Evolutionary conservation across 805 yeast genomes (phyloP).

Genomic region (Vanderwaltozyma yarrowii): DNA sequence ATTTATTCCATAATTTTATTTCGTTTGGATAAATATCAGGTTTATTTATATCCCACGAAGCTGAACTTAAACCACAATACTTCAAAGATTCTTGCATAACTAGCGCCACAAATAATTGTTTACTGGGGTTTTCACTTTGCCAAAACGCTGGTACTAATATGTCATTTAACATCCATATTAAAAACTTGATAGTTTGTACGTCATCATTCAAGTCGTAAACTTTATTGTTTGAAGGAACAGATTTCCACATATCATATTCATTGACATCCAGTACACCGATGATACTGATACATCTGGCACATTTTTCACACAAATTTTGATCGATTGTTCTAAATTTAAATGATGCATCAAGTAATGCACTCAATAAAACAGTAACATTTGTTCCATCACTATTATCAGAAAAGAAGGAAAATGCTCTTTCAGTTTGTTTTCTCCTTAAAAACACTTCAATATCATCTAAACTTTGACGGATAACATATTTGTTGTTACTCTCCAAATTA

Average conservation of each 20-base stretch:
- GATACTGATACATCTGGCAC: slow-evolving; percentile 62
- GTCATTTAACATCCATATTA: slow-evolving; percentile 53
- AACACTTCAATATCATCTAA: slow-evolving; percentile 51
- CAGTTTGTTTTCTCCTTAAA: slow-evolving; percentile 40
- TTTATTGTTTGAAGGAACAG: slow-evolving; percentile 30
- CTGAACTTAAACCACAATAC: slow-evolving; percentile 41
- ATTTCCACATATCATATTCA: slow-evolving; percentile 33
- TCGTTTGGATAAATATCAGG: slow-evolving; percentile 21
- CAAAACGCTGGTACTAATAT: slow-evolving; percentile 76
- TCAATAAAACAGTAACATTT: slow-evolving; percentile 36
- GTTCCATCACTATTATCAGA: slow-evolving; percentile 25
- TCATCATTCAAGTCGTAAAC: slow-evolving; percentile 53
- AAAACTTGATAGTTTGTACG: slow-evolving; percentile 53
- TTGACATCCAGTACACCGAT: slow-evolving; percentile 71
- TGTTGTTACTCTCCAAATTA: slow-evolving; percentile 21
- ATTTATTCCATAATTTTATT: slow-evolving; percentile 45
- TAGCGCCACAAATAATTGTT: slow-evolving; percentile 74
- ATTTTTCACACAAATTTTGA: slow-evolving; percentile 41
- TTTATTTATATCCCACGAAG: slow-evolving; percentile 23
- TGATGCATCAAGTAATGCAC: slow-evolving; percentile 46
- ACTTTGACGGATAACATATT: slow-evolving; percentile 64
- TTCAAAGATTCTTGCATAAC: slow-evolving; percentile 81
- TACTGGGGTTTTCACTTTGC: slow-evolving; percentile 80
- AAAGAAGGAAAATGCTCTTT: slow-evolving; percentile 34
- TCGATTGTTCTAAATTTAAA: slow-evolving; percentile 42